Base-by-base conservation (phyloP, 768 basidiomycete genomes). In the Cubamyces sp. region DNA sequence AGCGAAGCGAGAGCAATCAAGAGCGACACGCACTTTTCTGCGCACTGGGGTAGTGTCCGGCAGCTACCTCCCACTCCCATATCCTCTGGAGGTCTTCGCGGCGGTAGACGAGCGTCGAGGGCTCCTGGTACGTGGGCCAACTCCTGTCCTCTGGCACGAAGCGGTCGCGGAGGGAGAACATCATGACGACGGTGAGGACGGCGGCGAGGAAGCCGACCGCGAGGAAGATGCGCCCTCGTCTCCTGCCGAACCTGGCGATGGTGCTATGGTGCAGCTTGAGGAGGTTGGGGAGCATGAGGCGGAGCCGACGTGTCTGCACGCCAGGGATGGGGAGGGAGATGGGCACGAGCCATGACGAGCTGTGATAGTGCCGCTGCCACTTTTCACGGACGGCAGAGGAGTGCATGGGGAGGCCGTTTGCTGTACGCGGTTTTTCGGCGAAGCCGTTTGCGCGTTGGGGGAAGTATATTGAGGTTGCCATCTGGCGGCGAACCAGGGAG, bases 51-150 rank as follows among this genome's bases (percentile, higher is more conserved):
- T 94, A 94, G 76, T 97, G 95, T 0, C 97, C 97, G 64, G 92
- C 92, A 34, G 86, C 79, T 59, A 98, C 83, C 76, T 99, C 96
- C 95, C 95, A 98, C 62, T 87, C 81, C 96, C 96, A 98, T 74
- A 99, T 92, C 59, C 88, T 82, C 69, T 90, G 91, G 43, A 97
- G 72, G 70, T 98, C 94, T 60, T 90, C 86, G 50, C 87, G 81
- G 59, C 80, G 79, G 70, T 84, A 94, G 39, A 94, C 84, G 28
- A 94, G 81, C 9, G 92, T 92, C 25, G 89, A 78, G 16, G 86
- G 79, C 48, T 88, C 86, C 42, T 80, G 80, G 18, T 77, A 74
- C 48, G 64, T 48, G 7, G 87, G 81, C 87, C 88, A 90, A 60
- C 82, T 81, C 67, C 84, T 87, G 53, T 83, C 82, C 60, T 82